These are phyloP conservation scores for Bacterosira constricta DNA, from an alignment of 108 stramenopile genomes.

Conservation along the genomic window DNA sequence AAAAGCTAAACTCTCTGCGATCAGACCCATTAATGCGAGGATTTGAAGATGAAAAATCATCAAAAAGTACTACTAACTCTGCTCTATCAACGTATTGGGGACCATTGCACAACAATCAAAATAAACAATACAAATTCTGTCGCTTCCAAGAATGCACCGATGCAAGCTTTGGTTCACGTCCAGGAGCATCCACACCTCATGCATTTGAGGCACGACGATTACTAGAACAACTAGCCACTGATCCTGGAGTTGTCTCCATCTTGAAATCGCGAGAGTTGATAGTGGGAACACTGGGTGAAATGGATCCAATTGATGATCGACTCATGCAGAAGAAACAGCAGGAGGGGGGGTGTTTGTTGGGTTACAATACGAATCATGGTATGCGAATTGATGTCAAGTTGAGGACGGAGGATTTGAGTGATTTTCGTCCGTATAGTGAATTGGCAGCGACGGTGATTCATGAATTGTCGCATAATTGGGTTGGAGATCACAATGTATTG, in stretches of 20 bases:
- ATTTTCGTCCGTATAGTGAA: constrained; percentile 67
- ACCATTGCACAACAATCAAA: constrained; percentile 15
- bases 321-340: constrained; percentile 65
- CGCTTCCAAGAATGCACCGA: constrained; percentile 63
- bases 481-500: constrained; percentile 72
- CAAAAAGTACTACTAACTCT: not conserved
- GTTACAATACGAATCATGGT: constrained; percentile 84
- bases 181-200: constrained; percentile 61
- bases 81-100: constrained; percentile 23
- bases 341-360: constrained; percentile 69
- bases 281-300: constrained; percentile 76
- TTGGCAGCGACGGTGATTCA: constrained; percentile 73
- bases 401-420: constrained; percentile 62
- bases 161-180: constrained; percentile 64
- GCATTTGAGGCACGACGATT: constrained; percentile 68
- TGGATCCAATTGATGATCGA: constrained; percentile 87
- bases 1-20: constrained; percentile 48
- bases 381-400: constrained; percentile 71
- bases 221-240: constrained; percentile 62
- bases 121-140: constrained; percentile 62
- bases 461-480: constrained; percentile 85
- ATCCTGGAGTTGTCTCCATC: constrained; percentile 71
- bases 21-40: constrained; percentile 83
- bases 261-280: constrained; percentile 69
- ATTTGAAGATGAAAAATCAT: constrained; percentile 49